phyloP scores from a whole-genome alignment of 768 basidiomycete species.

The Suillus occidentalis region DNA sequence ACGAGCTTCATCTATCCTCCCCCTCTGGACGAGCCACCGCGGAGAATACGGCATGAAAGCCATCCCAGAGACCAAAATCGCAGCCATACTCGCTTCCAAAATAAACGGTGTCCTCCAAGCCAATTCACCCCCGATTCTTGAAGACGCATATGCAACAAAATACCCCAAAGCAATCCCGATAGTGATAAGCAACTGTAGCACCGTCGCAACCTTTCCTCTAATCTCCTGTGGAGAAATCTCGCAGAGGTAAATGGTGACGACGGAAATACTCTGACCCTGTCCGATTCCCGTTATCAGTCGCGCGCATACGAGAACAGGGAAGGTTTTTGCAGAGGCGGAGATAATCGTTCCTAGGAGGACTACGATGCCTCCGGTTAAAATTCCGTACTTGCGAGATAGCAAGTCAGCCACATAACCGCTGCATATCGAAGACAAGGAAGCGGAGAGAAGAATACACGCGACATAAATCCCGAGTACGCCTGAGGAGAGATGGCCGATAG shows the following conservation, averaged over 20 bases:
- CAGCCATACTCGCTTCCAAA: constrained; percentile 23
- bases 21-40: constrained; percentile 33
- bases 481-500: constrained; percentile 38
- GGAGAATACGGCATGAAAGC: constrained; percentile 21
- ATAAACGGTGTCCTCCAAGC: constrained; percentile 32
- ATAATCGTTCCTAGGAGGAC: constrained; percentile 43
- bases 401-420: constrained; percentile 46
- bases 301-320: constrained; percentile 43
- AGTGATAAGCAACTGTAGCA: constrained; percentile 44
- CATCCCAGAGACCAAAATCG: constrained; percentile 23
- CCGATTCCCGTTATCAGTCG: constrained; percentile 46
- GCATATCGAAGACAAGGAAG: constrained; percentile 37
- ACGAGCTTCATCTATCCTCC: constrained; percentile 32
- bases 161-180: constrained; percentile 41
- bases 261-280: constrained; percentile 46
- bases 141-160: constrained; percentile 27
- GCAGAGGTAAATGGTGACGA: constrained; percentile 39
- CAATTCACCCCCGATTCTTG: constrained; percentile 20
- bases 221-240: constrained; percentile 44
- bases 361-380: constrained; percentile 42
- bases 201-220: constrained; percentile 41
- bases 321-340: constrained; percentile 34
- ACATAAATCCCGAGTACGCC: constrained; percentile 44
- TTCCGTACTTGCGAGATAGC: constrained; percentile 46
- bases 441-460: constrained; percentile 43